Evolutionary conservation across 2,329 filamentous ascomycete species (phyloP), one percentile per base, ranked within the genome.

Genomic region (Microascus cirrosus): DNA sequence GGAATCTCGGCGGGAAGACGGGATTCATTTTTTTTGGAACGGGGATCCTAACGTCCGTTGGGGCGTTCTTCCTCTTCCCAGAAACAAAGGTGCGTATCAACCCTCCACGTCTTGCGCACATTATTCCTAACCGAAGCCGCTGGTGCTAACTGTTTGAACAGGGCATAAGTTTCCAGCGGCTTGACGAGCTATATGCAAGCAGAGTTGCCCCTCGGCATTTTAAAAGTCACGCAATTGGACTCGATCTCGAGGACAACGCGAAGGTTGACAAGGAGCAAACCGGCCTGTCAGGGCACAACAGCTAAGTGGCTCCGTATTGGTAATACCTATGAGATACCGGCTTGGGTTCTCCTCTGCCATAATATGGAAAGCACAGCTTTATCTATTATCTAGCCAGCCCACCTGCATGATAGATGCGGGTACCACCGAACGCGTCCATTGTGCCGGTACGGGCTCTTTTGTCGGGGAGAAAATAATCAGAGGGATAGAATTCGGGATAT

Each of bases 21-120:
- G 71, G 71, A 0, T 72, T 73, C 25, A 63, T 73, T 6, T 73
- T 73, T 60, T 67, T 68, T n/a, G 69, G 68, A 1, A 60, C 72
- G 2, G 64, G 64, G 3, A 51, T 66, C 1, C 51, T 34, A 12
- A 28, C 28, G 24, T 13, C 24, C 28, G n/a, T 53, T n/a, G 12
- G 7, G 10, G 28, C 10, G 8, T 53, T 53, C 51, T 53, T 53
- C 51, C 28, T 53, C 10, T 28, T 53, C 51, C 51, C 51, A 11
- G 51, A 53, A 22, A 53, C 51, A n/a, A 53, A 53, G 28, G 51
- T 45, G 18, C 8, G 42, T 45, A 45, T 10, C 11, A 10, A 18
- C 42, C n/a, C 10, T n/a, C 10, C 10, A n/a, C 6, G n/a, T 5
- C 42, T 45, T 5, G 42, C 18, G 10, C 42, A 18, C 18, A 45